Base-by-base conservation (phyloP, 169 alveolate genomes). In the Eimeria acervulina region DNA sequence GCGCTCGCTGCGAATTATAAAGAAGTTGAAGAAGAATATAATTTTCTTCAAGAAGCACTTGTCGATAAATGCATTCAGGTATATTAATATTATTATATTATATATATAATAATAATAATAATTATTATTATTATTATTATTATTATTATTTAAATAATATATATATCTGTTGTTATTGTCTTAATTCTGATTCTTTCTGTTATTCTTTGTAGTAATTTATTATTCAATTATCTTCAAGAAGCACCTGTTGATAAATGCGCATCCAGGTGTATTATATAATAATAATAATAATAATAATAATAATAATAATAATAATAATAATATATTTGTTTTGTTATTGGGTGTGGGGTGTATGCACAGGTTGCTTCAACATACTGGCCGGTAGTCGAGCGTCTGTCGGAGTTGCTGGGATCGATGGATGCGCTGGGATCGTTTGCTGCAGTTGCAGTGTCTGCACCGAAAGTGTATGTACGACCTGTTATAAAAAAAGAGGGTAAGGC, bases 331-430 rank as follows among this genome's bases (percentile, higher is more conserved):
- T 68, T 3, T 68, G 19, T 13, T 13, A 26, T 68, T 17, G 85
- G 7, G 10, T 1, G 28, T 74, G n/a, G n/a, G 21, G 52, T 74
- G 21, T 15, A 21, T n/a, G 85, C 2, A 31, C 85, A 74, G 85
- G 99, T 99, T 36, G 99, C 99, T 2, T 97, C 99, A 38, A 98
- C 99, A 8, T 99, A 99, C 96, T 99, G 99, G 98, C 99, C 99
- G 8, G 97, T 99, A 26, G 97, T 99, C 84, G 99, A 99, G 95
- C 95, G 98, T 90, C 98, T 98, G 38, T 96, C 99, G 6, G 97
- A 97, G 59, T 84, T 99, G 44, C 96, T 99, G 63, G 98, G 99
- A 26, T 98, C 99, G 33, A 95, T 99, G 66, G 99, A 99, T 96
- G 99, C 99, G 10, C 95, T 99, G 52, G 96, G 98, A 44, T 98